phyloP scores from a whole-genome alignment of 495 filamentous ascomycete genomes.

The Tuber calosporum region DNA sequence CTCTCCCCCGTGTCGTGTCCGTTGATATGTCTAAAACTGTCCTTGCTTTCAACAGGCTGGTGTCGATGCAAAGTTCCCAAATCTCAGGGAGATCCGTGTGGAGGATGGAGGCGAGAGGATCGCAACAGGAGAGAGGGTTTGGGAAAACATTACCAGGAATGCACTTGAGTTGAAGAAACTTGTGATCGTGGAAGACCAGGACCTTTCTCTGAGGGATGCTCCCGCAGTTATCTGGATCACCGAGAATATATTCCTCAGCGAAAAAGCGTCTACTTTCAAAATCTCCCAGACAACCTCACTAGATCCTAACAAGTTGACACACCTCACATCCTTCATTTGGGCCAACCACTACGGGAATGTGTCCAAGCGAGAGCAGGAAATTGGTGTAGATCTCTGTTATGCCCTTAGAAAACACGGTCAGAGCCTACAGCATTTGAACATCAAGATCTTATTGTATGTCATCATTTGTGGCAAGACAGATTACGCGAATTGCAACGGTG shows the following conservation, averaged over 20 bases:
- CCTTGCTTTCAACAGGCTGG: not conserved
- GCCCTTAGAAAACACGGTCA: constrained; percentile 21
- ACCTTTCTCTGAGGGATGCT: constrained; percentile 29
- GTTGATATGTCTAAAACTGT: not conserved
- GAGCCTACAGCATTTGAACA: constrained; percentile 25
- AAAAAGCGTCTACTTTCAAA: not conserved
- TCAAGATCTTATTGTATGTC: constrained; percentile 34
- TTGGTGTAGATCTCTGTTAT: constrained; percentile 21
- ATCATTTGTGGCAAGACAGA: constrained; percentile 29
- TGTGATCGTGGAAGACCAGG: constrained; percentile 11
- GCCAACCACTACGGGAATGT: constrained; percentile 34
- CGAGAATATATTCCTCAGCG: not conserved
- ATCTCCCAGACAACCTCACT: constrained; percentile 29
- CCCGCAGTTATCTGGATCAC: constrained; percentile 20
- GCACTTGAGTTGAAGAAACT: constrained; percentile 34
- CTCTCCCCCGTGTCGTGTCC: not conserved
- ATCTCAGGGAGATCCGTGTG: constrained; percentile 30
- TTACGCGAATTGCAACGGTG: constrained; percentile 21
- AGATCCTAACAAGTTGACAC: constrained; percentile 23
- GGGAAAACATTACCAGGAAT: constrained; percentile 23
- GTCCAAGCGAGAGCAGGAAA: constrained; percentile 21
- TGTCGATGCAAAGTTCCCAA: constrained; percentile 12
- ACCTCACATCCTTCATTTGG: constrained; percentile 32
- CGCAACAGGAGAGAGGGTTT: not conserved
- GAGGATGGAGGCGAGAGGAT: constrained; percentile 31